These are phyloP conservation scores for Metarhizium album DNA, from an alignment of 2,329 filamentous ascomycete species.

Conservation along the genomic window DNA sequence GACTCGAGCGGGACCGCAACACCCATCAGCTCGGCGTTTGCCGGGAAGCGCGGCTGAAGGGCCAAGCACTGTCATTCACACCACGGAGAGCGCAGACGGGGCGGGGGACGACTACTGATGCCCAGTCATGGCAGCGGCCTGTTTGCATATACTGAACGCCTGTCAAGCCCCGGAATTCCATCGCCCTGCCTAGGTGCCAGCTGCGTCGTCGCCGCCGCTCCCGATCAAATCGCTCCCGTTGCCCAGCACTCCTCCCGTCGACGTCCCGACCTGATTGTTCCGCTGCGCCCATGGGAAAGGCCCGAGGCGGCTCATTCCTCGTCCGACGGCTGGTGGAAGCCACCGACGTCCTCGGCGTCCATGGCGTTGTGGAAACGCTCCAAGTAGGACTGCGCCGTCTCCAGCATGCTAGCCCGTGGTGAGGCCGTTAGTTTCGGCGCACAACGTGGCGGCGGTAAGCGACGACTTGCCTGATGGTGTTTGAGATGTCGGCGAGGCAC, in stretches of 20 bases:
- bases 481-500: background rate
- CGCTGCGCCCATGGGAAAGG: too few species aligned
- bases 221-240: too few species aligned
- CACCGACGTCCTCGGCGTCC: background rate
- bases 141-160: too few species aligned
- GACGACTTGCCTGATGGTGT: background rate
- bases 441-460: background rate
- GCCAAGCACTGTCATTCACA: too few species aligned
- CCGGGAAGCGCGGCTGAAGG: background rate
- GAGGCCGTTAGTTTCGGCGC: background rate
- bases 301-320: background rate
- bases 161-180: too few species aligned
- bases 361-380: background rate
- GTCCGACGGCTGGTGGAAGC: background rate
- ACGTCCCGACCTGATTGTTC: too few species aligned
- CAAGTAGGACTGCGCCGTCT: background rate
- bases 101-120: too few species aligned
- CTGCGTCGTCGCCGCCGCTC: too few species aligned
- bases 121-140: too few species aligned
- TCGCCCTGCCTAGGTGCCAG: too few species aligned
- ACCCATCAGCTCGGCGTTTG: slow-evolving; percentile 2
- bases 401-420: background rate
- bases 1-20: slow-evolving; percentile 5
- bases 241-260: too few species aligned
- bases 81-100: too few species aligned